These are phyloP conservation scores for Dryas integrifolia DNA, from an alignment of 331 rosid genomes.

Conservation along the genomic window DNA sequence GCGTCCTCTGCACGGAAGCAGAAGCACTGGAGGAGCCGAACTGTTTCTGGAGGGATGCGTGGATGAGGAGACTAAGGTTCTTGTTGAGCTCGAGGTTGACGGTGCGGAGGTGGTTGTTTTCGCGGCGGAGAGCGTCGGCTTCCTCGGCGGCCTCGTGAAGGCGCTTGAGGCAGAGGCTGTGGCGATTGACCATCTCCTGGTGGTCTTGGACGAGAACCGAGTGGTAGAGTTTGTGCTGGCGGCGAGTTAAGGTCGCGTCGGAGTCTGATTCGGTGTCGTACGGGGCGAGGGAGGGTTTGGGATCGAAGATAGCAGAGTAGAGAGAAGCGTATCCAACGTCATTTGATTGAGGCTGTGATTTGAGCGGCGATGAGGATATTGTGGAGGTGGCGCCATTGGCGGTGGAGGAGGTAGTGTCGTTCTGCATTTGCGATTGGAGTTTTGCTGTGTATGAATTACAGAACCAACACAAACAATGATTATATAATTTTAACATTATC, in stretches of 20 bases:
- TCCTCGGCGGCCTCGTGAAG: constrained; percentile 66
- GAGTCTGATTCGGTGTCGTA: constrained; percentile 23
- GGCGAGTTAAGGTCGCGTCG: constrained; percentile 6
- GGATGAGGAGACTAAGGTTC: constrained; percentile 60
- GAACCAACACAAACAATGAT: neutral
- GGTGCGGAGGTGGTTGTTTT: constrained; percentile 65
- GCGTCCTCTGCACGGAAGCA: constrained; percentile 13
- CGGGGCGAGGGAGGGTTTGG: constrained; percentile 34
- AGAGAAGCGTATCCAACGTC: constrained; percentile 33
- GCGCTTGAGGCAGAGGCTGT: constrained; percentile 65
- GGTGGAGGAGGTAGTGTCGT: constrained; percentile 42
- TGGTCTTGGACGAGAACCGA: constrained; percentile 61
- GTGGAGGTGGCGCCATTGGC: constrained; percentile 33
- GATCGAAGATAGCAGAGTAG: constrained; percentile 48
- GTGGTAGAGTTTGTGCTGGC: constrained; percentile 33
- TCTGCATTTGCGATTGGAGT: constrained; percentile 44
- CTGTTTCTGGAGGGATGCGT: constrained; percentile 42
- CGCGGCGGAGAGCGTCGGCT: constrained; percentile 65
- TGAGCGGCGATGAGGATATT: constrained; percentile 23
- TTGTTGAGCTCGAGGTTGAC: constrained; percentile 67
- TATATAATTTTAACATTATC: neutral
- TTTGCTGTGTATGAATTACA: constrained; percentile 3
- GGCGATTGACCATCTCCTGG: constrained; percentile 90
- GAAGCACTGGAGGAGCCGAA: constrained; percentile 17
- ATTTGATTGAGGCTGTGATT: constrained; percentile 33